Percentiles rank a stretch among this genome's conserved stretches.
Conservation (phyloP, 106 monocot genomes). For the Allium sativum region DNA sequence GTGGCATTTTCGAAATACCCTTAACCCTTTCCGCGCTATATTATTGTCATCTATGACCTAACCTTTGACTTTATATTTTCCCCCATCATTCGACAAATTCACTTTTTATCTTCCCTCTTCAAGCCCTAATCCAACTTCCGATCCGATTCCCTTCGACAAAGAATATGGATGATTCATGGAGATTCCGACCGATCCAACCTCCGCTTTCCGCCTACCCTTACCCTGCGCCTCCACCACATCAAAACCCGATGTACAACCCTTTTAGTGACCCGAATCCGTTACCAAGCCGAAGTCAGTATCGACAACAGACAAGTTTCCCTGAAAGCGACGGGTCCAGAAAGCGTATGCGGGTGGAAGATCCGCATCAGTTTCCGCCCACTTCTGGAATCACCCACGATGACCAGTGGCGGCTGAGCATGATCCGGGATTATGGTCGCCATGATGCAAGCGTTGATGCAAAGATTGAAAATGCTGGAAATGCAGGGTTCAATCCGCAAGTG, state of each 20-base stretch:
- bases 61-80: no score
- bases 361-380: conserved; percentile 2
- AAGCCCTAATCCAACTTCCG: not conserved
- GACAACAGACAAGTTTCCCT: conserved; percentile 7
- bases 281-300: not conserved
- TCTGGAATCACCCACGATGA: conserved; percentile 23
- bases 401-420: conserved; percentile 52
- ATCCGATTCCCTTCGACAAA: conserved; percentile 3
- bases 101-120: no score
- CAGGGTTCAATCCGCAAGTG: not conserved
- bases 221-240: conserved; percentile 13
- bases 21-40: no score
- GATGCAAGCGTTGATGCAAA: not conserved
- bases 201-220: conserved; percentile 40
- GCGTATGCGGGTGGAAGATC: conserved; percentile 52
- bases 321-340: conserved; percentile 21
- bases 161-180: conserved; percentile 48
- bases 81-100: no score
- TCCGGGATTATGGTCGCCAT: conserved; percentile 52
- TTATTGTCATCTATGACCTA: no score
- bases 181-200: conserved; percentile 26
- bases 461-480: not conserved
- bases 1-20: no score
- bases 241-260: conserved; percentile 1
- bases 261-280: not conserved